Evolutionary conservation across 805 yeast genomes (phyloP).

Genomic region (Lipomyces spencermartinsiae): DNA sequence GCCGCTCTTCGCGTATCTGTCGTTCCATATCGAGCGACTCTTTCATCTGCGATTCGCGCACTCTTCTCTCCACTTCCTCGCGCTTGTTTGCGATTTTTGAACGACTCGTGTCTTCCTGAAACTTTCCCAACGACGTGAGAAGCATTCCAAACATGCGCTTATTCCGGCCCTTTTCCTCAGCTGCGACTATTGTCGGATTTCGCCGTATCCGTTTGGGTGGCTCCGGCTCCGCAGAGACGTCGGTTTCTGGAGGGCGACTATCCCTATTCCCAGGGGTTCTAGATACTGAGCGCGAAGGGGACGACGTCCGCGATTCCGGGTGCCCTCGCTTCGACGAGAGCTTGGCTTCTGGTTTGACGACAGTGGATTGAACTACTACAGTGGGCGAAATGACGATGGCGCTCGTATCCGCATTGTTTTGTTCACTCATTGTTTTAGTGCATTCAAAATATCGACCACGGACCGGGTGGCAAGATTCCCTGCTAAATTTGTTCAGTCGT

Average conservation of each 20-base stretch:
- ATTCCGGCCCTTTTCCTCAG: conserved; percentile 34
- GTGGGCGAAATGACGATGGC: not conserved
- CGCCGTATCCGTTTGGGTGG: conserved; percentile 20
- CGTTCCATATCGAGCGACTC: conserved; percentile 14
- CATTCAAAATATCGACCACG: not conserved
- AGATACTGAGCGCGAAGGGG: not conserved
- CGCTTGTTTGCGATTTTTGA: conserved; percentile 12
- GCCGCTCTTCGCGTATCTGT: conserved; percentile 9
- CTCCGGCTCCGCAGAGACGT: not conserved
- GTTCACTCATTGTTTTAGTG: not conserved
- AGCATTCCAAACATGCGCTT: conserved; percentile 36
- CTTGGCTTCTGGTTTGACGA: not conserved
- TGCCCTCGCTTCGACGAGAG: not conserved
- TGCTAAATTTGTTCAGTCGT: not conserved
- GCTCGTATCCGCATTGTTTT: not conserved
- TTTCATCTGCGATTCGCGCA: conserved; percentile 13
- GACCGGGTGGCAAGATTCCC: not conserved
- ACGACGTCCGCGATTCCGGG: conserved; percentile 1
- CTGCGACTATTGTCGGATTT: conserved; percentile 11
- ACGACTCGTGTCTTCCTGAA: conserved; percentile 25
- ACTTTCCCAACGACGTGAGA: conserved; percentile 29
- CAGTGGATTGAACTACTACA: conserved; percentile 4
- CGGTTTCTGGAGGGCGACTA: not conserved
- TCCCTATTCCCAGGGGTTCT: not conserved
- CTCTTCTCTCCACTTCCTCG: conserved; percentile 21